Evolutionary conservation across 2,329 filamentous ascomycete genomes (phyloP).

Genomic region (Penicillium janthinellum): DNA sequence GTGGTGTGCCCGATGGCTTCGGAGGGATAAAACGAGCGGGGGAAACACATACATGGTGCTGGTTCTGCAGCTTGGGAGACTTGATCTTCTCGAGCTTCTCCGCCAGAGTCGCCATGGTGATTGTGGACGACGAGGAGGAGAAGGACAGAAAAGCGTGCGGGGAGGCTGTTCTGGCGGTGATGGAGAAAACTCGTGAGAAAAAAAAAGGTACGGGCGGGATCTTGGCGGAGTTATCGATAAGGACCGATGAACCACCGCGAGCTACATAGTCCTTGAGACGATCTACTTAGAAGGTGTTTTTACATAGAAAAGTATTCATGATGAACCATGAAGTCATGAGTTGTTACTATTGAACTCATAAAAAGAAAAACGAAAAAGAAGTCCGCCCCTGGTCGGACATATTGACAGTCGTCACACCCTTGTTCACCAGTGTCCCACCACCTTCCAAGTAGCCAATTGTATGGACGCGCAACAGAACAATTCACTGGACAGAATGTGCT

Average conservation of each 20-base stretch:
- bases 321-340: constrained; percentile 6
- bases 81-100: constrained; percentile 98
- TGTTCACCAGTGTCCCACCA: constrained; percentile 1
- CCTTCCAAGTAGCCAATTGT: not conserved
- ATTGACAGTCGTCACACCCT: not conserved
- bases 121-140: constrained; percentile 28
- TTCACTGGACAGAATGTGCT: not conserved
- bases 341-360: constrained; percentile 4
- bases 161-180: constrained; percentile 29
- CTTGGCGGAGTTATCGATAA: constrained; percentile 37
- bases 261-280: not conserved
- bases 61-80: constrained; percentile 92
- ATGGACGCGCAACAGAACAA: not conserved
- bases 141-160: constrained; percentile 23
- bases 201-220: constrained; percentile 37
- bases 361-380: not conserved
- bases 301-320: not conserved
- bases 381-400: not conserved
- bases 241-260: constrained; percentile 5
- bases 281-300: not conserved
- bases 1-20: constrained; percentile 1
- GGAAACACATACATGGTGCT: constrained; percentile 73
- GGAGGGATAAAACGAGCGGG: not conserved
- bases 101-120: constrained; percentile 65
- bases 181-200: constrained; percentile 30